These are phyloP conservation scores for Pavlovales sp. DNA, from an alignment of 208 protist genomes.

Conservation along the genomic window DNA sequence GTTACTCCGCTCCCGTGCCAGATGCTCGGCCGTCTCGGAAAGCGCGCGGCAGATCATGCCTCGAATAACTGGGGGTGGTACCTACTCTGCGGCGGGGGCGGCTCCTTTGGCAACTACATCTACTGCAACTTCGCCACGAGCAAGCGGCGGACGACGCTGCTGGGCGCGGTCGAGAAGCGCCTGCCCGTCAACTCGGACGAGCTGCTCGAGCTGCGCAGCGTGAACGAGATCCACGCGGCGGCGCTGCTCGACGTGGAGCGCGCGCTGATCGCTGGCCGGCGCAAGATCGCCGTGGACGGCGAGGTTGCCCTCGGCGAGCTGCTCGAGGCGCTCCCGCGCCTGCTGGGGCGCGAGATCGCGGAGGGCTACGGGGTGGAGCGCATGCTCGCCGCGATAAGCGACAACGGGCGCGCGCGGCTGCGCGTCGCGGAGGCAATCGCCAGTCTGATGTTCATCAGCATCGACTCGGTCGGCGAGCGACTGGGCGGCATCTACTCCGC, in stretches of 20 bases:
- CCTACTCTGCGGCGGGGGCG: neutral
- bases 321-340: neutral
- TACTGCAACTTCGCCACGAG: neutral
- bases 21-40: too few relatives aligned
- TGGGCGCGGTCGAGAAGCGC: neutral
- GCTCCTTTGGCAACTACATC: neutral
- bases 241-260: neutral
- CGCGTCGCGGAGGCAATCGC: neutral
- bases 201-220: neutral
- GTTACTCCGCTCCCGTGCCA: too few relatives aligned
- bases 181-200: neutral
- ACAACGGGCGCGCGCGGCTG: neutral
- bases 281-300: neutral
- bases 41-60: too few relatives aligned
- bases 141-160: neutral
- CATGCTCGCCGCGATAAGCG: neutral
- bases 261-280: neutral
- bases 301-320: neutral
- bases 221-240: neutral
- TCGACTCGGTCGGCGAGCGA: neutral
- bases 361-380: neutral
- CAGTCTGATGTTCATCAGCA: neutral
- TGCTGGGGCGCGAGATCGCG: neutral
- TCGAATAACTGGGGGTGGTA: neutral
- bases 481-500: neutral